phyloP scores from a whole-genome alignment of 1,284 basidiomycete genomes.

The Stereum hirsutum region DNA sequence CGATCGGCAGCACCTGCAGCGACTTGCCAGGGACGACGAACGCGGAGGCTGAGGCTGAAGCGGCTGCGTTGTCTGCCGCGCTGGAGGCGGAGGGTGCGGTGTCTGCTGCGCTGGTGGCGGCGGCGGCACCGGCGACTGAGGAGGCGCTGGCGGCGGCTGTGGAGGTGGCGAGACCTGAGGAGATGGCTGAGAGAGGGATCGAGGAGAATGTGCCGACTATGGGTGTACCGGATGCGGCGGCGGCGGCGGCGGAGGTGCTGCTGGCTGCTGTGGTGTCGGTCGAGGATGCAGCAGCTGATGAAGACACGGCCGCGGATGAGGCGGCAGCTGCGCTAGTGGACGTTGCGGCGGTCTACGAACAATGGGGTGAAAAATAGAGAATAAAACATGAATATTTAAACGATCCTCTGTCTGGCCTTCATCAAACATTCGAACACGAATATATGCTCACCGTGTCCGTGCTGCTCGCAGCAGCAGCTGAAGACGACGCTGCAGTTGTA shows the following conservation, averaged over 20 bases:
- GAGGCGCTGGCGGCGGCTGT: slow-evolving; percentile 19
- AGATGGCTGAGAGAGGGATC: slow-evolving; percentile 21
- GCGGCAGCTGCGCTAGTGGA: background rate
- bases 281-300: slow-evolving; percentile 5
- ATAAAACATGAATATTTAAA: no score
- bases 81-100: slow-evolving; percentile 28
- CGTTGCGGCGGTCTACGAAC: background rate
- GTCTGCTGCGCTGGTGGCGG: slow-evolving; percentile 26
- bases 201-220: slow-evolving; percentile 4
- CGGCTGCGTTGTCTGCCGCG: no score
- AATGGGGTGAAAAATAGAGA: no score
- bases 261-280: slow-evolving; percentile 6
- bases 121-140: slow-evolving; percentile 19
- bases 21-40: slow-evolving; percentile 65
- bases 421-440: no score
- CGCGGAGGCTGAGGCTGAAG: slow-evolving; percentile 21
- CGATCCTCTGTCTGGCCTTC: no score
- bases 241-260: slow-evolving; percentile 9
- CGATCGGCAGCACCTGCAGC: slow-evolving; percentile 69
- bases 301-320: background rate
- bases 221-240: slow-evolving; percentile 10
- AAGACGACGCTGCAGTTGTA: slow-evolving; percentile 5
- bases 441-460: no score
- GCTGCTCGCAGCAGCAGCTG: slow-evolving; percentile 1
- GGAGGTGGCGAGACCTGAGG: slow-evolving; percentile 20